These are phyloP conservation scores for Papiliotrema flavescens DNA, from an alignment of 1,284 basidiomycete genomes.

Conservation along the genomic window DNA sequence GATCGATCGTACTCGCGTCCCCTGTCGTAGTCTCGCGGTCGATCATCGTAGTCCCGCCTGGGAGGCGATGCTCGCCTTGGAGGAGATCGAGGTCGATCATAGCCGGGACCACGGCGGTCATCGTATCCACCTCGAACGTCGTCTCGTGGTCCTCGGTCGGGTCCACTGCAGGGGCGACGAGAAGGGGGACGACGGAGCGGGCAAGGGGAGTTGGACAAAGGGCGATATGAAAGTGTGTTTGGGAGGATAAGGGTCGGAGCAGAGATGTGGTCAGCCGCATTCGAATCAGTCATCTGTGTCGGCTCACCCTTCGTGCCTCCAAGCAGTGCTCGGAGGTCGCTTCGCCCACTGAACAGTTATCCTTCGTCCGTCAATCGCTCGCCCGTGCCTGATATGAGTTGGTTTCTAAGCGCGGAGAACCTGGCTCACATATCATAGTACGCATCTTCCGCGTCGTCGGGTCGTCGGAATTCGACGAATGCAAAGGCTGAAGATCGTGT, in stretches of 20 bases:
- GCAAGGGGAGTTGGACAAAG: too few relatives aligned
- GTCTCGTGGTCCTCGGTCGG: too few relatives aligned
- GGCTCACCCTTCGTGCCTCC: conserved; percentile 64
- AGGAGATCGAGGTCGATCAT: conserved; percentile 24
- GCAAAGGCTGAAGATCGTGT: conserved; percentile 64
- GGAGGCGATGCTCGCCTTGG: conserved; percentile 30
- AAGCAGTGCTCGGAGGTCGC: conserved; percentile 78
- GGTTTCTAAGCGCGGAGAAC: background rate
- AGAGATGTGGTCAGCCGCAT: conserved; percentile 2
- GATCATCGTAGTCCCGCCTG: conserved; percentile 18
- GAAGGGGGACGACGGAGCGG: background rate
- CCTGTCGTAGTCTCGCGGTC: background rate
- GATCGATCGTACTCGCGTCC: background rate
- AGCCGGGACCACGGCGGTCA: conserved; percentile 33
- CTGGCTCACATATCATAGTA: conserved; percentile 84
- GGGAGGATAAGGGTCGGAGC: conserved; percentile 26
- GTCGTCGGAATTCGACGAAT: conserved; percentile 81
- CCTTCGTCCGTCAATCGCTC: conserved; percentile 73
- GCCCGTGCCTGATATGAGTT: conserved; percentile 63
- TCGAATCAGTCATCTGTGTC: too few relatives aligned
- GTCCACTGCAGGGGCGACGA: too few relatives aligned
- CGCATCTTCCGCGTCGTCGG: conserved; percentile 80
- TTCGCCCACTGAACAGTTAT: conserved; percentile 88
- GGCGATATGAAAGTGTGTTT: too few relatives aligned
- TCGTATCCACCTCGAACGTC: conserved; percentile 5